A percentile compares a stretch with the other conserved stretches of the same genome.
phyloP scores from a whole-genome alignment of 2,329 filamentous ascomycete species.

The Tolypocladium ovalisporum region DNA sequence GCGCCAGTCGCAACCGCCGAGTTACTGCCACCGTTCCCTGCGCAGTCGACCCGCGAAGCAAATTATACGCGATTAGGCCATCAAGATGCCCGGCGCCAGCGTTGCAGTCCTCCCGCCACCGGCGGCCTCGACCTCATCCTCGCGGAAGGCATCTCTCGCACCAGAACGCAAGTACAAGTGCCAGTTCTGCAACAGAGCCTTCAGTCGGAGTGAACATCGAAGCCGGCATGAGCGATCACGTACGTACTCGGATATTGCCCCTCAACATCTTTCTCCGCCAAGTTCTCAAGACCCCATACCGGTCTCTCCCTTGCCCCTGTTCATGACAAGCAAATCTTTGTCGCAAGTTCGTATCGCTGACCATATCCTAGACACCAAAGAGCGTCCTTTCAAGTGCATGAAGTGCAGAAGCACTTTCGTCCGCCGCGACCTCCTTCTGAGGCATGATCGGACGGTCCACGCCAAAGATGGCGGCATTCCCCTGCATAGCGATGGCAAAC shows the following conservation, averaged over 20 bases:
- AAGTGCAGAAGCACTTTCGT: constrained; percentile 99
- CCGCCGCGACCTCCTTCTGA: constrained; percentile 86
- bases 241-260: constrained; percentile 45
- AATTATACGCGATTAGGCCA: constrained; percentile 21
- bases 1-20: constrained; percentile 13
- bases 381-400: constrained; percentile 95
- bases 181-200: constrained; percentile 95
- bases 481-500: constrained; percentile 88
- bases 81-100: constrained; percentile 59
- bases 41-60: constrained; percentile 6
- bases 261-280: neutral
- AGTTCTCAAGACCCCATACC: neutral
- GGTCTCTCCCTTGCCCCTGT: neutral
- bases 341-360: constrained; percentile 1
- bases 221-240: constrained; percentile 95
- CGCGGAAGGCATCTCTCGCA: constrained; percentile 64
- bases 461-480: constrained; percentile 94
- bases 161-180: constrained; percentile 99
- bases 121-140: constrained; percentile 56
- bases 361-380: constrained; percentile 71
- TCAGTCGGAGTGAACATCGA: constrained; percentile 93
- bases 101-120: constrained; percentile 54
- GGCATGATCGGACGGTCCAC: constrained; percentile 96
- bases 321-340: neutral
- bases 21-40: constrained; percentile 12